Percentiles rank a stretch among this genome's conserved stretches.
Conservation (phyloP, 306 rosid species). For the Glycine latifolia region DNA sequence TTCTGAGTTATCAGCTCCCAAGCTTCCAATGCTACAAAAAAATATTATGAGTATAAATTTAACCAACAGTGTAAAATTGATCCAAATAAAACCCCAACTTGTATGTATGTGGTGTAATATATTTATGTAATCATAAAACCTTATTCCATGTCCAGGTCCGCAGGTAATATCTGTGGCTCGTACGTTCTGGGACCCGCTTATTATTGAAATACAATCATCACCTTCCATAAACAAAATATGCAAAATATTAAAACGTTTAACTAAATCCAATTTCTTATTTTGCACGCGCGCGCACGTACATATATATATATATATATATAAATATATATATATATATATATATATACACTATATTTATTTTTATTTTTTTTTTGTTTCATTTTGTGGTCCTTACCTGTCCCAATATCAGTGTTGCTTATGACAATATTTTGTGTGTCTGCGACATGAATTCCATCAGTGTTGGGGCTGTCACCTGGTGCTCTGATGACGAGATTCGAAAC, state of each 20-base stretch:
- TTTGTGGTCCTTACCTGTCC: constrained; percentile 62
- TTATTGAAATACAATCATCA: constrained; percentile 92
- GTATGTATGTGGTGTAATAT: too few relatives aligned
- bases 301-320: too few relatives aligned
- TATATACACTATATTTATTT: too few relatives aligned
- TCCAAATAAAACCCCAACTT: not conserved
- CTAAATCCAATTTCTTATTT: not conserved
- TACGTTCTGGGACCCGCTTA: constrained; percentile 77
- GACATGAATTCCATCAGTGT: constrained; percentile 93
- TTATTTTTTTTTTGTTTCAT: too few relatives aligned
- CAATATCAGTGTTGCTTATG: constrained; percentile 60
- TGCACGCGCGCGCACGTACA: too few relatives aligned
- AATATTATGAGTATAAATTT: not conserved
- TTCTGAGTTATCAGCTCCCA: constrained; percentile 72
- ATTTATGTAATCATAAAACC: constrained; percentile 49
- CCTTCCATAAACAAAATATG: constrained; percentile 54
- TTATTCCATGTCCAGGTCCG: constrained; percentile 99
- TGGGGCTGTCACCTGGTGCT: constrained; percentile 81
- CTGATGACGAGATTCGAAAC: constrained; percentile 57
- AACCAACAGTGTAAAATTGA: not conserved
- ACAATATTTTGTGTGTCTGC: constrained; percentile 62
- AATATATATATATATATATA: too few relatives aligned
- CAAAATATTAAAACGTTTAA: not conserved
- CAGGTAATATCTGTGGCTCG: constrained; percentile 63
- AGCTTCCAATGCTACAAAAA: constrained; percentile 80